Conservation (phyloP, 176 grass and related monocot genomes). For the Cocos nucifera region DNA sequence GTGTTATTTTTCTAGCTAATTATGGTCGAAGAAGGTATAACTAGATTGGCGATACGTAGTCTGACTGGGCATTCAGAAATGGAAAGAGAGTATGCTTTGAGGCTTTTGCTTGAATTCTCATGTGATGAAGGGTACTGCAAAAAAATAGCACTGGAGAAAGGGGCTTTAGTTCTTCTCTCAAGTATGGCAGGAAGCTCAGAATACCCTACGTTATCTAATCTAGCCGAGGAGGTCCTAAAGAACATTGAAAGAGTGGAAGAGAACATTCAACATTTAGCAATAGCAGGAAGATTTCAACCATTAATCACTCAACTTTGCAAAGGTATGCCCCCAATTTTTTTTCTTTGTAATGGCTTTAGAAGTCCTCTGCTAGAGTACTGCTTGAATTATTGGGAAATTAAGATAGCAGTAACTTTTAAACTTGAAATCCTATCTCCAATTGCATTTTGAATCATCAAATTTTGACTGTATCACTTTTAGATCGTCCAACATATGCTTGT, state of each 20-base stretch:
- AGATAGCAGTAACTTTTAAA: no score
- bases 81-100: conserved; percentile 14
- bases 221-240: conserved; percentile 9
- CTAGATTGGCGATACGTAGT: conserved; percentile 7
- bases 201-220: conserved; percentile 8
- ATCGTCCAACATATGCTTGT: no score
- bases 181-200: conserved; percentile 4
- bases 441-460: no score
- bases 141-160: conserved; percentile 11
- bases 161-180: conserved; percentile 16
- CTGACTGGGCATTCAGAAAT: conserved; percentile 6
- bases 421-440: no score
- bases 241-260: conserved; percentile 6
- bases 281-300: conserved; percentile 16
- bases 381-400: no score
- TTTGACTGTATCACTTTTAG: no score
- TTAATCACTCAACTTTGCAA: conserved; percentile 6
- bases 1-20: conserved; percentile 9
- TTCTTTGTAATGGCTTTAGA: no score
- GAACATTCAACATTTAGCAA: conserved; percentile 10
- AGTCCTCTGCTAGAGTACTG: no score
- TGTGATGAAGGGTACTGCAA: conserved; percentile 1
- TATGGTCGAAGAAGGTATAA: conserved; percentile 12
- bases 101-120: conserved; percentile 14
- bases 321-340: conserved; percentile 4